Base-by-base conservation (phyloP, 495 filamentous ascomycete genomes). In the Tuber brumale region DNA sequence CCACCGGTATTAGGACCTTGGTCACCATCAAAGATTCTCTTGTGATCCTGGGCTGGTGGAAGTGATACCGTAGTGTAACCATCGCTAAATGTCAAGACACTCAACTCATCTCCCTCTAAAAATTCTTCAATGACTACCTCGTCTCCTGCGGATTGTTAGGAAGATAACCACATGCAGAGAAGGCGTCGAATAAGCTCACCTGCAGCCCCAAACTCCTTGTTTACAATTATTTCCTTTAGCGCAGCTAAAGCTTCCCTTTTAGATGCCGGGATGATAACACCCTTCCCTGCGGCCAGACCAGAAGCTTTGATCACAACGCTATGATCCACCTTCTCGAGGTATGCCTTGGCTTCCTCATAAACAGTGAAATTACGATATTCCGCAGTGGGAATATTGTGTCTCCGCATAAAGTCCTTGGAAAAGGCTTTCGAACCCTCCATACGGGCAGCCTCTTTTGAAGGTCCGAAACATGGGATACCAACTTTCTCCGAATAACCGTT, bases 401-500 rank as follows among this genome's bases (percentile, higher is more conserved):
- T 89, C 84, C 92, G 89, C 96, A 99, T 99, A 84, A 99, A 99
- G 85, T 99, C 95, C 85, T 99, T 99, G 44, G 93, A 92, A 85
- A 96, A 98, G 21, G 94, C 92, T 87, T 99, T 98, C 83, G 92
- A 94, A 73, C 95, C 95, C 84, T 99, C 95, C 91, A 99, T 92
- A 73, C 88, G 88, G 43, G 96, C 95, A 57, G 95, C 96, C 51
- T 88, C 89, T 86, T 93, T 90, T 70, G 91, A 91, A 3, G 95
- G 95, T 21, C 95, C 95, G 80, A 97, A 99, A 85, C 90, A 91
- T 81, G 89, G 87, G 79, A 97, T 94, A 27, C 90, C 90, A 70
- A 89, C 92, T 87, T 85, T 77, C 14, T n/a, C 27, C 23, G n/a
- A 42, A 42, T 57, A 66, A 0, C 31, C 7, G 5, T 66, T 5